A percentile compares a stretch with the other conserved stretches of the same genome.
These are phyloP conservation scores for Stagonosporopsis cucurbitacearum DNA, from an alignment of 2,329 filamentous ascomycete species.

Conservation along the genomic window DNA sequence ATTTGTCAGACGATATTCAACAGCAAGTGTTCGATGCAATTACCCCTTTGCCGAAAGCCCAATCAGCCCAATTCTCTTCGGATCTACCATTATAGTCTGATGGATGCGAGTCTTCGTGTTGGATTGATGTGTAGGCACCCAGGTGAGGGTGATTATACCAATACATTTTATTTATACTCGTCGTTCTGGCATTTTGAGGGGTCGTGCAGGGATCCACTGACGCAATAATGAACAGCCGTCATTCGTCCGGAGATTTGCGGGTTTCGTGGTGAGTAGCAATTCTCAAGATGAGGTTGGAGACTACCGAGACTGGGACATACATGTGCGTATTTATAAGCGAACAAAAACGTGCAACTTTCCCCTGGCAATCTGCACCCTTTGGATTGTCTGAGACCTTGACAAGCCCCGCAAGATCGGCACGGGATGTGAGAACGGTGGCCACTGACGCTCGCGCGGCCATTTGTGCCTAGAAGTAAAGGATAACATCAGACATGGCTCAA, in stretches of 20 bases:
- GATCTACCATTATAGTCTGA: slow-evolving; percentile 12
- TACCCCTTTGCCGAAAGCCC: slow-evolving; percentile 44
- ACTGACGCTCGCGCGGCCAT: neutral
- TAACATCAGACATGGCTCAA: neutral
- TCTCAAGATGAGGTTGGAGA: neutral
- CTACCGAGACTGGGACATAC: too few relatives aligned
- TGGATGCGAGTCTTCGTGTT: too few relatives aligned
- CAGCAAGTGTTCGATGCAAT: neutral
- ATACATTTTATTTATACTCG: neutral
- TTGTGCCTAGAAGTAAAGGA: neutral
- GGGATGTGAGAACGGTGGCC: too few relatives aligned
- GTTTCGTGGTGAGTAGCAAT: neutral
- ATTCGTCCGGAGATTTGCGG: neutral
- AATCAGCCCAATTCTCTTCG: slow-evolving; percentile 40
- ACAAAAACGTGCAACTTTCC: neutral
- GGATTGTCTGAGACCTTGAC: neutral
- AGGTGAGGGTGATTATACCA: neutral
- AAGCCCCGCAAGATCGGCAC: neutral
- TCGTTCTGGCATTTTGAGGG: neutral
- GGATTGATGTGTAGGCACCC: neutral
- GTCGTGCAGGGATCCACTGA: slow-evolving; percentile 2
- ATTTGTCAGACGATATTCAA: slow-evolving; percentile 5
- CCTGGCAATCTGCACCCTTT: neutral
- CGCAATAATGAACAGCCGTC: neutral
- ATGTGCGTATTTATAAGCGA: slow-evolving; percentile 1